Conservation (phyloP, 2,329 filamentous ascomycete genomes). For the Venturia pyrina region DNA sequence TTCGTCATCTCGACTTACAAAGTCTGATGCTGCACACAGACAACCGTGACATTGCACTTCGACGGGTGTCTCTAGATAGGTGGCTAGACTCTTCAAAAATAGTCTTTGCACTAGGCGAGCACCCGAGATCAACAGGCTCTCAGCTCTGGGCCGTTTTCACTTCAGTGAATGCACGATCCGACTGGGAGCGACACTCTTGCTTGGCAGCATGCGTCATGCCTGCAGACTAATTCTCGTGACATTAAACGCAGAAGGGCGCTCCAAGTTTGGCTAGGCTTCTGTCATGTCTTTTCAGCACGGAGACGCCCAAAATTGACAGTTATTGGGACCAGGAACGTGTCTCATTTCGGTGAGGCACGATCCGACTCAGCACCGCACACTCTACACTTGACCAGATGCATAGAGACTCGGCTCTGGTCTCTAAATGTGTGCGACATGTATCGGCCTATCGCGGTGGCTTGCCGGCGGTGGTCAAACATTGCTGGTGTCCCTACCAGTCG, state of each 20-base stretch:
- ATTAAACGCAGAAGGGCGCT: background rate
- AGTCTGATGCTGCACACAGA: too few relatives aligned
- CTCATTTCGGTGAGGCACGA: background rate
- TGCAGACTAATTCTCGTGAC: background rate
- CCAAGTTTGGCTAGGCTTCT: background rate
- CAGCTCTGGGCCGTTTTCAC: too few relatives aligned
- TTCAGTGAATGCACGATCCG: background rate
- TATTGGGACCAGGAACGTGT: background rate
- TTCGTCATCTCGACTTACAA: too few relatives aligned
- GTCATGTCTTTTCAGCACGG: background rate
- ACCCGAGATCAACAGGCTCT: too few relatives aligned
- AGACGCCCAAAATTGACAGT: background rate
- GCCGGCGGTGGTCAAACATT: background rate
- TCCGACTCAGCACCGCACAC: background rate
- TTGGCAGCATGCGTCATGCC: background rate
- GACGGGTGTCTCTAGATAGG: too few relatives aligned
- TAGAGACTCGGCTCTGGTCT: background rate
- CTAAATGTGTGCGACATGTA: background rate
- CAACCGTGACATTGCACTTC: too few relatives aligned
- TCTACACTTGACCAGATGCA: background rate
- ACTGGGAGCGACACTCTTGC: background rate
- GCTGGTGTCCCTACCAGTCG: background rate
- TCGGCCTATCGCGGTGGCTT: background rate
- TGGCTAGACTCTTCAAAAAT: too few relatives aligned
- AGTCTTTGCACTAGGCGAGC: too few relatives aligned